phyloP scores from a whole-genome alignment of 257 asterid genomes.

The Anisodus acutangulus region DNA sequence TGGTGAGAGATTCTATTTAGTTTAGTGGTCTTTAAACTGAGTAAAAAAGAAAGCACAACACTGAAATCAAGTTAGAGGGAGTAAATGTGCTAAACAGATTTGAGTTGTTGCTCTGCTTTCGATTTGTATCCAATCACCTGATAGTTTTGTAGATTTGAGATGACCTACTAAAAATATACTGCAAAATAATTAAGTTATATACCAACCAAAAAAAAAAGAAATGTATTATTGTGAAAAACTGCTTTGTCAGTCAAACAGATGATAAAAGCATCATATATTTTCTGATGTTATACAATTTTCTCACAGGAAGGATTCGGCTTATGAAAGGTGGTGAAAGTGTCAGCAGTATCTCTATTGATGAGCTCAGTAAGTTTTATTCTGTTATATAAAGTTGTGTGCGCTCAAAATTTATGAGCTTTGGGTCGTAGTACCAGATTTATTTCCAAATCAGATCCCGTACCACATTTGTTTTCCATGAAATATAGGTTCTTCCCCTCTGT shows the following conservation, averaged over 20 bases:
- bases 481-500: not conserved
- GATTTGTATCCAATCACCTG: not conserved
- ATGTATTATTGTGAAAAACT: not conserved
- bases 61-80: not conserved
- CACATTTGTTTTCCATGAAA: slow-evolving; percentile 15
- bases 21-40: slow-evolving; percentile 3
- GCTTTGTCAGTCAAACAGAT: not conserved
- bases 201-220: not conserved
- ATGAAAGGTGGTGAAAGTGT: slow-evolving; percentile 66
- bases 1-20: not conserved
- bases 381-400: slow-evolving; percentile 7
- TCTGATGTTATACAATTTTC: not conserved
- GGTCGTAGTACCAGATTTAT: not conserved
- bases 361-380: slow-evolving; percentile 67
- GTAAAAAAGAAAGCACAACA: too few species aligned
- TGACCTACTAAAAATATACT: not conserved
- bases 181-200: not conserved
- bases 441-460: not conserved
- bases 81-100: not conserved
- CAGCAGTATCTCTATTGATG: slow-evolving; percentile 64
- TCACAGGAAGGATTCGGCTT: slow-evolving; percentile 80
- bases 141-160: not conserved
- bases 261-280: not conserved
- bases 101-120: not conserved
- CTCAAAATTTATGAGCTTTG: not conserved